Evolutionary conservation across 495 filamentous ascomycete species (phyloP).

Genomic region (Evernia prunastri): DNA sequence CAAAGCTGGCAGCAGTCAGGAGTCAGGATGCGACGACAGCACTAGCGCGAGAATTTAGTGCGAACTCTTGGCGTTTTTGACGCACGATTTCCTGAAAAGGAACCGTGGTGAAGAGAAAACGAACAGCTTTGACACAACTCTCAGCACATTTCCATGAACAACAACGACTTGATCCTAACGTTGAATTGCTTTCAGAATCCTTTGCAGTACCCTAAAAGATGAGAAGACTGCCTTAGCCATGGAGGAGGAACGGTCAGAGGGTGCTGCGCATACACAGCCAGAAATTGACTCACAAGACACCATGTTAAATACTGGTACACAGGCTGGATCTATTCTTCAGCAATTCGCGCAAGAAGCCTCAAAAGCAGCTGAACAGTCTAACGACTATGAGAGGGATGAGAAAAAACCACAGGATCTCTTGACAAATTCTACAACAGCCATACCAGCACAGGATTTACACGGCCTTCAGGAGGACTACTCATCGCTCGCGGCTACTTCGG

Average conservation of each 20-base stretch:
- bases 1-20: not conserved
- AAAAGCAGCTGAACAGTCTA: not conserved
- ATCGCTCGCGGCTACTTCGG: not conserved
- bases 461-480: not conserved
- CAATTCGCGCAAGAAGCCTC: constrained; percentile 19
- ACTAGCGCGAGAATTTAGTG: constrained; percentile 1
- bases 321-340: constrained; percentile 5
- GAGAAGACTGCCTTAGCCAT: constrained; percentile 16
- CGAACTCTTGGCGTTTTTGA: constrained; percentile 7
- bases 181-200: not conserved
- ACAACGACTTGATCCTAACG: not conserved
- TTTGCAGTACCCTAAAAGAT: constrained; percentile 1
- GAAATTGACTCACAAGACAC: not conserved
- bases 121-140: not conserved
- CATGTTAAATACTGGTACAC: not conserved
- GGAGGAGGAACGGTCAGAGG: constrained; percentile 14
- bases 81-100: constrained; percentile 5
- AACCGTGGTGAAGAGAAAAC: not conserved
- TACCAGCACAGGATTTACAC: not conserved
- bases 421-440: not conserved
- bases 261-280: constrained; percentile 7
- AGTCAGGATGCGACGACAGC: not conserved
- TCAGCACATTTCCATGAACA: not conserved
- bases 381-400: not conserved
- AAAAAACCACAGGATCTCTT: not conserved